Evolutionary conservation across 2,329 filamentous ascomycete species (phyloP).

Genomic region (Balansia obtecta): DNA sequence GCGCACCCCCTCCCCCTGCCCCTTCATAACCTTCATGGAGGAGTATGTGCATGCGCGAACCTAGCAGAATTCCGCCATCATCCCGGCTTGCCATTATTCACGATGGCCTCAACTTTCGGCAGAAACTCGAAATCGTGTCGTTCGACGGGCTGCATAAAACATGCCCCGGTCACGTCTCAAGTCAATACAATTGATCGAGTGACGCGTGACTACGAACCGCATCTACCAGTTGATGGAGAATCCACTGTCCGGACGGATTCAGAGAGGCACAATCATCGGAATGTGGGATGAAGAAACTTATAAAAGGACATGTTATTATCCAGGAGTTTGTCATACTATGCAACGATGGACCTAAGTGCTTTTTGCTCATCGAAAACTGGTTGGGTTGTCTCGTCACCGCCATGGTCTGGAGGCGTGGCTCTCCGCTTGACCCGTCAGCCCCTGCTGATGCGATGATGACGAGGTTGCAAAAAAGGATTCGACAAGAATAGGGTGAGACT

Average conservation of each 20-base stretch:
- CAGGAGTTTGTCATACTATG: not conserved
- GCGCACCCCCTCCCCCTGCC: not conserved
- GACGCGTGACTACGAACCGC: no score
- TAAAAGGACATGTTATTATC: not conserved
- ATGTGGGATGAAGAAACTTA: not conserved
- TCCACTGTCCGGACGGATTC: no score
- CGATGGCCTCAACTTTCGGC: not conserved
- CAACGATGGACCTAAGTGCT: not conserved
- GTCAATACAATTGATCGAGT: no score
- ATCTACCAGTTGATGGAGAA: no score
- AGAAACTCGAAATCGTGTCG: not conserved
- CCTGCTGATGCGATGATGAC: constrained; percentile 2
- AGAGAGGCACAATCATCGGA: not conserved
- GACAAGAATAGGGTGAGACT: no score
- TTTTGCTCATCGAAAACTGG: not conserved
- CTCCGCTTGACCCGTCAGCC: not conserved
- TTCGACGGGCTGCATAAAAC: no score
- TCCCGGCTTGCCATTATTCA: not conserved
- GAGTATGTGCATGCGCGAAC: not conserved
- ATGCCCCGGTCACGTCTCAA: no score
- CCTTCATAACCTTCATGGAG: not conserved
- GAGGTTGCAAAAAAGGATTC: not conserved
- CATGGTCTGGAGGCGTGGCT: not conserved
- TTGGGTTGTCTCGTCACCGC: not conserved
- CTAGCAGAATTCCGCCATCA: not conserved